Evolutionary conservation across 805 yeast species (phyloP), one percentile per base, ranked within the genome.

Genomic region (Lachancea fermentati): DNA sequence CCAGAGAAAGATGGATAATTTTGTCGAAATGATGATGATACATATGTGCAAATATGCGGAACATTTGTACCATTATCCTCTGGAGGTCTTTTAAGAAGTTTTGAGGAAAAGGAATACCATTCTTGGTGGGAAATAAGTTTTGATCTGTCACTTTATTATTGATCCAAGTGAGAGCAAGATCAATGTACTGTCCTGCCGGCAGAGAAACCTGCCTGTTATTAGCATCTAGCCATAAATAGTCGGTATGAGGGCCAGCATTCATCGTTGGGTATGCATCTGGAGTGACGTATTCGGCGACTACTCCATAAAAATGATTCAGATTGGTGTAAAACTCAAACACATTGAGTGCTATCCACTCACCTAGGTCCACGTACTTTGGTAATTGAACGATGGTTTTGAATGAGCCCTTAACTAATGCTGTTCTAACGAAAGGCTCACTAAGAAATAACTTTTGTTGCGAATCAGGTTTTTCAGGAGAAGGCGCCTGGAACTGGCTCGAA

Each of bases 301-400:
- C 84, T 1, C 93, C 94, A 59, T 86, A 88, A 54, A 91, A 88
- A 57, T 85, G 93, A 50, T 85, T 83, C 43, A 93, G 64, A 55
- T 86, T 87, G 36, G 84, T 83, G 66, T 81, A 87, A 50, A 86
- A 76, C 63, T 93, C 98, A 62, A 89, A 89, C 5, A 86, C 79
- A 39, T 88, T 93, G 41, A 93, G 73, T 1, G 97, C 96, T 13
- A 93, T 70, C 99, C 99, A 93, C 61, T 93, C 99, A 41, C 88
- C 85, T 44, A 78, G 73, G 55, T 93, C 97, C 9, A 94, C 97
- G 57, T 91, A 91, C 57, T 86, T 87, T 14, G 99, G 98, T 16
- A 87, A 69, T 57, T 86, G 95, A 1, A 93, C 97, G 49, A 93
- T 93, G 1, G 98, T 89, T 56, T 85, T 88, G 68, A 88, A 93